Evolutionary conservation across 2,329 filamentous ascomycete genomes (phyloP), one percentile per base, ranked within the genome.

Genomic region (Botryotinia globosa): DNA sequence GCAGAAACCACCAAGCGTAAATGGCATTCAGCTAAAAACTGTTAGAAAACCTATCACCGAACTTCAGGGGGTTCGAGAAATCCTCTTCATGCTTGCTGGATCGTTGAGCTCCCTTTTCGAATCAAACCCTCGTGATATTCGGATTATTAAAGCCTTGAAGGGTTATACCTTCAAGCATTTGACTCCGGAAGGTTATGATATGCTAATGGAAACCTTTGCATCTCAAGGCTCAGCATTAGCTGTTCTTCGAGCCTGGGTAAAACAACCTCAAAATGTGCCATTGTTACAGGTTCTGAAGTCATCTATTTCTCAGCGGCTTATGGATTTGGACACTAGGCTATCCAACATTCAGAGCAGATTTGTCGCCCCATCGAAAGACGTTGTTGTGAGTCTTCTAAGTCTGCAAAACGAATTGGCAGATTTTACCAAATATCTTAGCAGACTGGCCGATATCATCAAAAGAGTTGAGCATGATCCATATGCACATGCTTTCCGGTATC

Each of bases 1-100:
- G 87, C 75, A 68, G 82, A 84, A 78, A 63, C 75, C 51, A 20
- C 76, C 77, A 7, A 77, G 62, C 72, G 72, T 78, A 16, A 73
- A 73, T 72, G 78, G 76, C 32, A 74, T 77, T 25, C 74, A 75
- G 68, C 64, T 79, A 51, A 76, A 78, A 62, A 80, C 78, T 6
- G 77, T 79, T 37, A 79, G 77, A 68, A 79, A 75, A 62, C 74
- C 69, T 37, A 76, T 80, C 56, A 80, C 78, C 34, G 94, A 97
- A 80, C 84, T 92, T 1, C 90, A 94, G 75, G 84, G 90, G 18
- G 83, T 94, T 39, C 89, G 94, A 65, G 94, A 98, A 79, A 88
- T 89, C 0, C 84, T 98, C 0, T 95, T 93, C 78, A 97, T 98
- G 93, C 86, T 98, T 0, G 88, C 89, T 71, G 94, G 94, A 0